phyloP scores from a whole-genome alignment of 169 alveolate genomes.

The Eimeria brunetti region DNA sequence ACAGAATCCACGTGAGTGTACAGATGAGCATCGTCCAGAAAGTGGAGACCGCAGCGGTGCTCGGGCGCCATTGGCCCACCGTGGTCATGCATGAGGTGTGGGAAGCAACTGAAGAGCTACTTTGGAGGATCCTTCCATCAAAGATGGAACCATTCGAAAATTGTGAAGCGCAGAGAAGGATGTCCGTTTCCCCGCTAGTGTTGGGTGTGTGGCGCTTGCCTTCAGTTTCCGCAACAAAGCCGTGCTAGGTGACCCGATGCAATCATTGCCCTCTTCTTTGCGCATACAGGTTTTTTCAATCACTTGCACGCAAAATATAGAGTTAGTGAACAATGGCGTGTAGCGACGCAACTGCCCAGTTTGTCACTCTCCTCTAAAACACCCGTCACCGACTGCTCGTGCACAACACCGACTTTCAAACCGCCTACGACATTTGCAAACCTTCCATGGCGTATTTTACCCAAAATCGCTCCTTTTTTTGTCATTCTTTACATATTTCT shows the following conservation, averaged over 20 bases:
- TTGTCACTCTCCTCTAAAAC: conserved; percentile 3
- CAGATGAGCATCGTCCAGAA: background rate
- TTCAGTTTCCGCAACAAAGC: background rate
- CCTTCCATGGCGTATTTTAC: background rate
- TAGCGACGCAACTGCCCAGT: background rate
- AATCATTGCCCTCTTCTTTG: background rate
- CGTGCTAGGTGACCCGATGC: conserved; percentile 12
- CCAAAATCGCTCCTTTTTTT: background rate
- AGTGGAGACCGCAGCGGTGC: background rate
- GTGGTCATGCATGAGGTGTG: background rate
- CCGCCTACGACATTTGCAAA: background rate
- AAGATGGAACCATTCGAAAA: background rate
- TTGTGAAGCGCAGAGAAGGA: background rate
- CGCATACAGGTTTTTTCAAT: background rate
- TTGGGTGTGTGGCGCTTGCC: background rate
- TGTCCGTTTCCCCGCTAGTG: background rate
- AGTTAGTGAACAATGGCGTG: background rate
- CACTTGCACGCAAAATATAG: background rate
- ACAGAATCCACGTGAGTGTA: background rate
- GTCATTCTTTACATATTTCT: background rate
- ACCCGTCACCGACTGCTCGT: background rate
- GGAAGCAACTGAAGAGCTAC: background rate
- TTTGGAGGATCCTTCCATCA: background rate
- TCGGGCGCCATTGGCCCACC: background rate
- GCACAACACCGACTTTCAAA: background rate